Evolutionary conservation across 192 early-diverging fungal genomes (phyloP).

Genomic region (Rhizophagus sp.): DNA sequence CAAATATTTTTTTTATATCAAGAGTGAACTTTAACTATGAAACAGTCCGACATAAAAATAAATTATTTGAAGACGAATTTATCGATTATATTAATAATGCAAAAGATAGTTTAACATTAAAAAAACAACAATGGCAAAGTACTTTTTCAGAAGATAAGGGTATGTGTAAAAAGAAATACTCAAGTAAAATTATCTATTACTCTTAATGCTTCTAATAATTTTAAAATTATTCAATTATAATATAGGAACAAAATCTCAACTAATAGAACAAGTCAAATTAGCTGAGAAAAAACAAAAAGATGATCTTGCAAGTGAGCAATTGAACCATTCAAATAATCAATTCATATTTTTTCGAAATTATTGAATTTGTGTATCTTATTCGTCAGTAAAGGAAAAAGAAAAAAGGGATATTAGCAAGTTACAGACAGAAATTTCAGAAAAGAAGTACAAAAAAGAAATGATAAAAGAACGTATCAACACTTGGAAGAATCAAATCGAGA

Average conservation of each 20-base stretch:
- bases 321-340: neutral
- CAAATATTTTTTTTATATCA: neutral
- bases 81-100: neutral
- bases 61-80: constrained; percentile 4
- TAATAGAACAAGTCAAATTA: constrained; percentile 10
- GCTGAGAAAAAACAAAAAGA: constrained; percentile 7
- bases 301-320: neutral
- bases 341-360: neutral
- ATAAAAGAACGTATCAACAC: neutral
- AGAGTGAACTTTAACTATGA: neutral
- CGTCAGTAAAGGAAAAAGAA: constrained; percentile 1
- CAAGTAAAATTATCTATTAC: neutral
- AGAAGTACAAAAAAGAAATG: neutral
- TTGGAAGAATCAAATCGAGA: constrained; percentile 8
- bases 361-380: neutral
- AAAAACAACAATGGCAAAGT: constrained; percentile 25
- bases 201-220: neutral
- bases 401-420: constrained; percentile 5
- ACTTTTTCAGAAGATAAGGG: neutral
- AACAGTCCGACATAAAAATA: neutral
- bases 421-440: neutral
- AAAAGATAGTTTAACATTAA: neutral
- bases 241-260: neutral
- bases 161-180: neutral
- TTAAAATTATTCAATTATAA: neutral